phyloP scores from a whole-genome alignment of 345 rosid genomes.

The Eucalyptus grandis region DNA sequence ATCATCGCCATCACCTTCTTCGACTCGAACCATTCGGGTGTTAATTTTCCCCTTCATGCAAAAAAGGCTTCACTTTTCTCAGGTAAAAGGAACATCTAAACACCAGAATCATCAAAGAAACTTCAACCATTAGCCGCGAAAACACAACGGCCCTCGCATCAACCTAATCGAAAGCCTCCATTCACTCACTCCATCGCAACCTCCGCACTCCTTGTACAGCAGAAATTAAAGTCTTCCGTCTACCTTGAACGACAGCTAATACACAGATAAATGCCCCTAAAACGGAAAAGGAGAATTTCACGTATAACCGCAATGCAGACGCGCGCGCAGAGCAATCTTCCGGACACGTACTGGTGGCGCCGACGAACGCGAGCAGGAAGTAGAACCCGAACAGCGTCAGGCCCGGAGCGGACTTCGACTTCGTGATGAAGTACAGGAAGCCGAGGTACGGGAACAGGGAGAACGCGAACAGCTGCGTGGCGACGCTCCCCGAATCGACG shows the following conservation, averaged over 20 bases:
- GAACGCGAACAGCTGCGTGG: slow-evolving; percentile 67
- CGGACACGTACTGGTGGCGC: slow-evolving; percentile 67
- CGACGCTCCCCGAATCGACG: slow-evolving; percentile 71
- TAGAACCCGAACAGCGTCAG: slow-evolving; percentile 91
- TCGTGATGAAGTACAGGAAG: slow-evolving; percentile 82
- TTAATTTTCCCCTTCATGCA: not conserved
- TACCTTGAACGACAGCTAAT: not conserved
- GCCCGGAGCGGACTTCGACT: slow-evolving; percentile 73
- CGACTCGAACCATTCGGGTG: not conserved
- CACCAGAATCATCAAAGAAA: not conserved
- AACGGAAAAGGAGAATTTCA: not conserved
- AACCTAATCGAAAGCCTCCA: not conserved
- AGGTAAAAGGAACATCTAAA: not conserved
- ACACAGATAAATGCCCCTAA: not conserved
- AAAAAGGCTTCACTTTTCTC: not conserved
- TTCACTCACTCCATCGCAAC: not conserved
- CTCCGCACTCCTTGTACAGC: not conserved
- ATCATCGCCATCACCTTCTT: not conserved
- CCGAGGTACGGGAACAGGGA: slow-evolving; percentile 87
- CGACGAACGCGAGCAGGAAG: slow-evolving; percentile 86
- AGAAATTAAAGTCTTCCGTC: not conserved
- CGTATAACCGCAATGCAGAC: not conserved
- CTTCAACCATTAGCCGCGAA: not conserved
- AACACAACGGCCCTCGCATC: not conserved
- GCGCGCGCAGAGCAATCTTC: not conserved